These are phyloP conservation scores for Coniella lustricola DNA, from an alignment of 2,329 filamentous ascomycete genomes.

Conservation along the genomic window DNA sequence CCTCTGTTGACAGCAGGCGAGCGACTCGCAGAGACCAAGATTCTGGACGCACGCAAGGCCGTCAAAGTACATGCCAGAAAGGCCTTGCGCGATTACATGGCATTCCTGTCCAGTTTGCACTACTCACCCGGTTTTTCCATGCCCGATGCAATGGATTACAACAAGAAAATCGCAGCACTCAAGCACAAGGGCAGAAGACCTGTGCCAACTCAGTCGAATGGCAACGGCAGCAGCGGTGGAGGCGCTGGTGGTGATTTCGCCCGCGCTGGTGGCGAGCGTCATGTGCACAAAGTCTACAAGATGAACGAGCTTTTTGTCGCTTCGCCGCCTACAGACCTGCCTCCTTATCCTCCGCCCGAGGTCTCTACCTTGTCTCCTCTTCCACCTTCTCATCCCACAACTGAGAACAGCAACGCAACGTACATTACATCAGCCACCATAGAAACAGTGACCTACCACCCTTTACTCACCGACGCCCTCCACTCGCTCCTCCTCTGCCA, in stretches of 20 bases:
- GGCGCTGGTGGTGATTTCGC: too few species aligned
- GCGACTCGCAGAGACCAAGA: slow-evolving; percentile 35
- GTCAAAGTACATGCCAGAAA: slow-evolving; percentile 70
- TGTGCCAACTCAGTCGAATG: slow-evolving; percentile 18
- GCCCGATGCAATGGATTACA: slow-evolving; percentile 50
- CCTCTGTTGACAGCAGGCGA: slow-evolving; percentile 35
- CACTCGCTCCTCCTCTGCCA: slow-evolving; percentile 74
- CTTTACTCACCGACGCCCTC: slow-evolving; percentile 69
- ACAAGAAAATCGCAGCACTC: slow-evolving; percentile 49
- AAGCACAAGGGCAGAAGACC: slow-evolving; percentile 40
- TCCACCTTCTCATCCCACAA: slow-evolving; percentile 7
- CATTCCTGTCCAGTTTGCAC: slow-evolving; percentile 67
- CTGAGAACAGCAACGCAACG: slow-evolving; percentile 21
- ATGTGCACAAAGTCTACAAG: slow-evolving; percentile 37
- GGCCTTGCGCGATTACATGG: slow-evolving; percentile 66
- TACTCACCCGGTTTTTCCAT: slow-evolving; percentile 67
- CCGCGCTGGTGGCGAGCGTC: too few species aligned
- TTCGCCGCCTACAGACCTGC: slow-evolving; percentile 58
- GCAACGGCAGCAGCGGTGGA: too few species aligned
- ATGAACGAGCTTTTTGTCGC: slow-evolving; percentile 64
- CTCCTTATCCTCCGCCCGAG: slow-evolving; percentile 53
- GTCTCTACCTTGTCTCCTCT: slow-evolving; percentile 25
- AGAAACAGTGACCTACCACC: slow-evolving; percentile 73
- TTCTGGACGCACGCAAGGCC: slow-evolving; percentile 56
- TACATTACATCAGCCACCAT: slow-evolving; percentile 29